phyloP scores from a whole-genome alignment of 148 eudicot species.

The Silene conica region DNA sequence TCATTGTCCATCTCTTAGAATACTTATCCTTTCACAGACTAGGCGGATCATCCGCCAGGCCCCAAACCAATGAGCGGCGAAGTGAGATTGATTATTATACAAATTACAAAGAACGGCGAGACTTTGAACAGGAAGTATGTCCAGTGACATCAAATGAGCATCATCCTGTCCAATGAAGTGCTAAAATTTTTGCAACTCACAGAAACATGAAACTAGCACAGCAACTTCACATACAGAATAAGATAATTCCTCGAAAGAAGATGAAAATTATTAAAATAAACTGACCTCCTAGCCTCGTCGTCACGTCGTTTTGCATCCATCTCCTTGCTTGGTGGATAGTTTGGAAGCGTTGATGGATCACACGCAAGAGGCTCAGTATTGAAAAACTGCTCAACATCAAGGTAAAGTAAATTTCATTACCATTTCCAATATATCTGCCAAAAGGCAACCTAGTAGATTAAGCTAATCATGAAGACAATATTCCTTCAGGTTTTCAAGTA shows the following conservation, averaged over 20 bases:
- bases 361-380: slow-evolving; percentile 80
- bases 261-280: background rate
- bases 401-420: slow-evolving; percentile 2
- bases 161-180: slow-evolving; percentile 1
- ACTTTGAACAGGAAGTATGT: background rate
- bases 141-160: background rate
- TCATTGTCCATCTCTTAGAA: background rate
- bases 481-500: background rate
- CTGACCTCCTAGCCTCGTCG: slow-evolving; percentile 83
- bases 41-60: background rate
- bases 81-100: too few species aligned
- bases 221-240: background rate
- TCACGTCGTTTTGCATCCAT: slow-evolving; percentile 96
- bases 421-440: background rate
- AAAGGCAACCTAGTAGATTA: background rate
- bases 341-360: slow-evolving; percentile 85
- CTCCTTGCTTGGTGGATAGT: slow-evolving; percentile 90
- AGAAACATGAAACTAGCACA: background rate
- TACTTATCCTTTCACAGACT: background rate
- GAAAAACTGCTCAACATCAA: slow-evolving; percentile 55
- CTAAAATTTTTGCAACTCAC: background rate
- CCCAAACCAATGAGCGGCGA: background rate
- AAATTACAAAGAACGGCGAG: background rate
- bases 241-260: slow-evolving; percentile 1
- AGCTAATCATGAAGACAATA: background rate